A percentile compares a stretch with the other conserved stretches of the same genome.
phyloP scores from a whole-genome alignment of 2,329 filamentous ascomycete genomes.

The Akanthomyces lecanii region DNA sequence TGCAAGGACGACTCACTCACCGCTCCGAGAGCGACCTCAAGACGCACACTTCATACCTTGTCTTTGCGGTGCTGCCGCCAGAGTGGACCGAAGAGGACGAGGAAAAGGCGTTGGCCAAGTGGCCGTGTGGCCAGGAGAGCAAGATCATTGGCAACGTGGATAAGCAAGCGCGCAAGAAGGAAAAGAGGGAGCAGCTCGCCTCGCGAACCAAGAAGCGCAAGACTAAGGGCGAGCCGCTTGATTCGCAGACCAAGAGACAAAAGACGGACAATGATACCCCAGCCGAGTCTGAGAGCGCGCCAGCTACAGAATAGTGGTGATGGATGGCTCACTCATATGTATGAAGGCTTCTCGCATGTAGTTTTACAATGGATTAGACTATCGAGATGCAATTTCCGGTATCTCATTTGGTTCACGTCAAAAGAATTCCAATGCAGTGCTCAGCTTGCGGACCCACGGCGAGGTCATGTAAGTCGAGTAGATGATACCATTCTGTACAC shows the following conservation, averaged over 20 bases:
- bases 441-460: neutral
- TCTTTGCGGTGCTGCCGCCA: conserved; percentile 84
- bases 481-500: too few relatives aligned
- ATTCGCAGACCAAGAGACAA: conserved; percentile 41
- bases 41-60: conserved; percentile 94
- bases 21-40: conserved; percentile 84
- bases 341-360: neutral
- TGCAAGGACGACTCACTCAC: conserved; percentile 74
- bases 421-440: neutral
- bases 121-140: conserved; percentile 55
- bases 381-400: neutral
- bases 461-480: too few relatives aligned
- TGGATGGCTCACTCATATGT: neutral
- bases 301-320: conserved; percentile 3
- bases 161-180: conserved; percentile 51
- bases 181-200: conserved; percentile 50
- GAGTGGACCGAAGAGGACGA: conserved; percentile 86
- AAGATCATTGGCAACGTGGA: conserved; percentile 51
- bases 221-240: conserved; percentile 46
- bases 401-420: neutral
- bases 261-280: conserved; percentile 26
- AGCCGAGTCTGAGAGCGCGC: neutral
- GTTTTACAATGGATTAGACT: neutral
- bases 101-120: conserved; percentile 57
- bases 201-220: conserved; percentile 42